Evolutionary conservation across 2,329 filamentous ascomycete genomes (phyloP).

Genomic region (Stagonosporopsis rhizophila): DNA sequence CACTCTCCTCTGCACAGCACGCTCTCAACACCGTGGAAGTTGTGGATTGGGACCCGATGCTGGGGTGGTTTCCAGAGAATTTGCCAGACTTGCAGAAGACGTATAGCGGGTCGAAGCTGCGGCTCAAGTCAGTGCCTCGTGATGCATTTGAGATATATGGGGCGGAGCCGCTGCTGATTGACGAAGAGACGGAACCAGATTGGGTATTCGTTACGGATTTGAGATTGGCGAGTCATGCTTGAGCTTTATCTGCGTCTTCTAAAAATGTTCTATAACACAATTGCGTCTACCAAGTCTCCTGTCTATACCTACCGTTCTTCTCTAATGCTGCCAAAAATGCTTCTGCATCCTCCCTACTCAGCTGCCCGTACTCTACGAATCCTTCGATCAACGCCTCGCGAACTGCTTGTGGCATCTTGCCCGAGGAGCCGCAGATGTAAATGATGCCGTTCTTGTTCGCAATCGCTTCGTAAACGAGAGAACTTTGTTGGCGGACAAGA

Average conservation of each 20-base stretch:
- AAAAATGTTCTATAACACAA: background rate
- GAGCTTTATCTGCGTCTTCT: no score
- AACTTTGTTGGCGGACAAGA: slow-evolving; percentile 60
- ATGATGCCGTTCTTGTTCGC: slow-evolving; percentile 60
- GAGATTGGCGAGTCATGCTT: background rate
- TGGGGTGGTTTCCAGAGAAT: slow-evolving; percentile 5
- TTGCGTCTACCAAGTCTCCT: slow-evolving; percentile 70
- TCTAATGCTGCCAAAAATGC: slow-evolving; percentile 64
- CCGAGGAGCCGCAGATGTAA: slow-evolving; percentile 68
- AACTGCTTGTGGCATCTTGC: slow-evolving; percentile 75
- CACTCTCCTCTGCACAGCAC: background rate
- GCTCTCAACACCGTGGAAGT: background rate
- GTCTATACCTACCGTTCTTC: slow-evolving; percentile 67
- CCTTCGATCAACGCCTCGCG: slow-evolving; percentile 70
- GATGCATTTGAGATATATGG: background rate
- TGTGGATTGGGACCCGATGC: slow-evolving; percentile 1
- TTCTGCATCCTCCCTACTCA: slow-evolving; percentile 61
- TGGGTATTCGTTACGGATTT: slow-evolving; percentile 9
- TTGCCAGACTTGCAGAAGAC: background rate
- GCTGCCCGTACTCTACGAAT: slow-evolving; percentile 54
- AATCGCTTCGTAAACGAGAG: slow-evolving; percentile 60
- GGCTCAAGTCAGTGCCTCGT: background rate
- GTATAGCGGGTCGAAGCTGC: background rate
- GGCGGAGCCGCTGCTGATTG: background rate
- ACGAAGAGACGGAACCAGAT: background rate